These are phyloP conservation scores for Knoxdaviesia capensis DNA, from an alignment of 2,329 filamentous ascomycete genomes.

Conservation along the genomic window DNA sequence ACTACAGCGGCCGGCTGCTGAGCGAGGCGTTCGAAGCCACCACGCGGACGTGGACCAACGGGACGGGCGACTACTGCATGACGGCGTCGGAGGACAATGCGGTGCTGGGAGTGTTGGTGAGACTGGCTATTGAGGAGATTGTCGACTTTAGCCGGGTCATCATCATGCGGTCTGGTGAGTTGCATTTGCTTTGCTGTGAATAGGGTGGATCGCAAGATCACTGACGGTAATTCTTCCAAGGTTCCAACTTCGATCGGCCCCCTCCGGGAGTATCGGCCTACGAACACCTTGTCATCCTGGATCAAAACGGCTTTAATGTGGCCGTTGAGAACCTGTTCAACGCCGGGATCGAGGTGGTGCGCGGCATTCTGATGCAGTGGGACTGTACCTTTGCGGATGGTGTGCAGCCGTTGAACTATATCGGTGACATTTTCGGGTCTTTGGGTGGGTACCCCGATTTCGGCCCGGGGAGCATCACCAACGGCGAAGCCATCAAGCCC, in stretches of 20 bases:
- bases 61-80: slow-evolving; percentile 46
- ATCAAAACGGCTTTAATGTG: slow-evolving; percentile 44
- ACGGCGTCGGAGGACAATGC: slow-evolving; percentile 58
- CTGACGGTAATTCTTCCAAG: slow-evolving; percentile 8
- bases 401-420: slow-evolving; percentile 39
- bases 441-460: slow-evolving; percentile 47
- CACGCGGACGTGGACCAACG: slow-evolving; percentile 44
- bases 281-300: slow-evolving; percentile 35
- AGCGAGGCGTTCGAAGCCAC: slow-evolving; percentile 45
- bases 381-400: slow-evolving; percentile 34
- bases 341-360: slow-evolving; percentile 43
- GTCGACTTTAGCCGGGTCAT: slow-evolving; percentile 49
- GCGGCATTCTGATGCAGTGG: slow-evolving; percentile 43
- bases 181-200: background rate
- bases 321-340: slow-evolving; percentile 45
- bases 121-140: slow-evolving; percentile 31
- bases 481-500: slow-evolving; percentile 13
- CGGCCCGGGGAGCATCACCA: slow-evolving; percentile 29
- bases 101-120: slow-evolving; percentile 42
- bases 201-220: background rate
- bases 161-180: slow-evolving; percentile 38
- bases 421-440: slow-evolving; percentile 52
- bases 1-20: slow-evolving; percentile 42
- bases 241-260: slow-evolving; percentile 52
- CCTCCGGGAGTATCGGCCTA: slow-evolving; percentile 33